Conservation (phyloP, 768 basidiomycete species). For the Tulasnella sp. region DNA sequence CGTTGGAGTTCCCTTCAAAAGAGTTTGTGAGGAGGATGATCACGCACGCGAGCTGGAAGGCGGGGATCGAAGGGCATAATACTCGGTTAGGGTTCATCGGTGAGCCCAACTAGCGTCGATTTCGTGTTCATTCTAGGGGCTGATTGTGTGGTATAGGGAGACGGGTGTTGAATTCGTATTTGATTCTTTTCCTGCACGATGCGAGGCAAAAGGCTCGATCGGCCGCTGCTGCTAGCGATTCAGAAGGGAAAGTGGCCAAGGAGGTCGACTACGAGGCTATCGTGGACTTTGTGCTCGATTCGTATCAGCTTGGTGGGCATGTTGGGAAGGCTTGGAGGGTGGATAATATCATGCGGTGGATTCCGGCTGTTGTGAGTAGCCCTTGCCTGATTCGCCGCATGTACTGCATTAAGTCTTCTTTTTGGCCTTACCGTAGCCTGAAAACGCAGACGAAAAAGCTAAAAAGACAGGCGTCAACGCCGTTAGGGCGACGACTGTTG, state of each 20-base stretch:
- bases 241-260: conserved; percentile 18
- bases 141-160: conserved; percentile 41
- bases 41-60: conserved; percentile 64
- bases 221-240: conserved; percentile 28
- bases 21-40: conserved; percentile 53
- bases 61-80: conserved; percentile 57
- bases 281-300: conserved; percentile 45
- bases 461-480: conserved; percentile 2
- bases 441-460: not conserved
- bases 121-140: not conserved
- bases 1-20: conserved; percentile 56
- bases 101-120: conserved; percentile 26
- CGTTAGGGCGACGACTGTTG: conserved; percentile 62
- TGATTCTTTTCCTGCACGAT: conserved; percentile 53
- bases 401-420: no score
- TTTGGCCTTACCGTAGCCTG: not conserved
- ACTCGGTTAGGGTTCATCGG: conserved; percentile 61
- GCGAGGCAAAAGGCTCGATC: not conserved
- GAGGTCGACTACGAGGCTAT: conserved; percentile 40
- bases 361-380: conserved; percentile 33
- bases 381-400: not conserved
- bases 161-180: conserved; percentile 62
- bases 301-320: conserved; percentile 59
- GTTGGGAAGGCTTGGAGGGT: conserved; percentile 66
- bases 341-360: conserved; percentile 63